These are phyloP conservation scores for Penicillium mononematosum DNA, from an alignment of 495 filamentous ascomycete genomes.

Conservation along the genomic window DNA sequence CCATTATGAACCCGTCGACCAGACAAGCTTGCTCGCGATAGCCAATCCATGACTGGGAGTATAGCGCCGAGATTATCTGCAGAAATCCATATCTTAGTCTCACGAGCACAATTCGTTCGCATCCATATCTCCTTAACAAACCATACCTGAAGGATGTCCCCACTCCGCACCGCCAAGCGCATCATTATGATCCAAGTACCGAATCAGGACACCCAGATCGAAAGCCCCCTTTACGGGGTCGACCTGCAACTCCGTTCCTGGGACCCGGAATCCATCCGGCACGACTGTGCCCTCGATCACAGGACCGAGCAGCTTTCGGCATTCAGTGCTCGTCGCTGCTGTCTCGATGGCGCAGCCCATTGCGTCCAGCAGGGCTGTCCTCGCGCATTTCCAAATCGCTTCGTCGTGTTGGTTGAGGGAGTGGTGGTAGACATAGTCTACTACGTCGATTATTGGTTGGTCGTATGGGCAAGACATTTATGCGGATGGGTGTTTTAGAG, in stretches of 20 bases:
- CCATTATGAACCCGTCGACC: constrained; percentile 11
- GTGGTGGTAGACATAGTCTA: constrained; percentile 33
- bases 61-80: constrained; percentile 47
- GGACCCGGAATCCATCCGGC: constrained; percentile 42
- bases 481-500: background rate
- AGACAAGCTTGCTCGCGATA: constrained; percentile 24
- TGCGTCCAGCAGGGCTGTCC: constrained; percentile 39
- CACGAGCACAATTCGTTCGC: background rate
- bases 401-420: constrained; percentile 14
- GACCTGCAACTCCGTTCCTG: constrained; percentile 37
- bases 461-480: constrained; percentile 27
- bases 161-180: constrained; percentile 42
- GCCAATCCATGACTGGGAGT: constrained; percentile 38
- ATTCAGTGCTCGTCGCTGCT: constrained; percentile 26
- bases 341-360: constrained; percentile 44
- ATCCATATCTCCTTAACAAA: background rate
- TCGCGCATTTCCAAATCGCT: constrained; percentile 25
- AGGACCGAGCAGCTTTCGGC: constrained; percentile 28
- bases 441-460: constrained; percentile 30
- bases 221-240: constrained; percentile 47
- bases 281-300: constrained; percentile 24
- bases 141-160: constrained; percentile 46
- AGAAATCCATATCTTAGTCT: background rate
- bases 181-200: constrained; percentile 50
- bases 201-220: constrained; percentile 43